Percentiles rank a stretch among this genome's conserved stretches.
Evolutionary conservation across 139 green algal genomes (phyloP).

Genomic region (Auxenochlorella protothecoides): DNA sequence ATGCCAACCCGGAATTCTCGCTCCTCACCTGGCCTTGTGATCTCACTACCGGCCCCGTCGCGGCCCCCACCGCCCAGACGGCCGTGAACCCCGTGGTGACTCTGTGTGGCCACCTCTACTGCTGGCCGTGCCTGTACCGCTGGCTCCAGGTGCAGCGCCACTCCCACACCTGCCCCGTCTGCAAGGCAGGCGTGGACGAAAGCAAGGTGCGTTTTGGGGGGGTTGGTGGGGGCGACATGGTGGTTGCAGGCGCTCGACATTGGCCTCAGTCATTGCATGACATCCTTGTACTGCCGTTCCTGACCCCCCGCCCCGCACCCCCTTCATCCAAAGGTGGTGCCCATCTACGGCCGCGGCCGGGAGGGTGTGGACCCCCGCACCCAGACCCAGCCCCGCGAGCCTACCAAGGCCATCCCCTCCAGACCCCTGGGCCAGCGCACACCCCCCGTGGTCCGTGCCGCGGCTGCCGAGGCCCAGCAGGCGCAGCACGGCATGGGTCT

Average conservation of each 20-base stretch:
- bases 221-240: too few species aligned
- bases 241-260: too few species aligned
- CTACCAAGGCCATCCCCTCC: slow-evolving; percentile 12
- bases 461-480: background rate
- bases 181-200: slow-evolving; percentile 78
- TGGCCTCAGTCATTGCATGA: too few species aligned
- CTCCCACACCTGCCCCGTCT: slow-evolving; percentile 72
- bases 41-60: too few species aligned
- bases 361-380: slow-evolving; percentile 30
- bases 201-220: slow-evolving; percentile 45
- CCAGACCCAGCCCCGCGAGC: slow-evolving; percentile 21
- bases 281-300: too few species aligned
- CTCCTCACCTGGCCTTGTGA: background rate
- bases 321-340: slow-evolving; percentile 42
- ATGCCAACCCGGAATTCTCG: background rate
- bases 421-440: slow-evolving; percentile 45
- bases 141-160: slow-evolving; percentile 73
- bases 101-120: slow-evolving; percentile 91
- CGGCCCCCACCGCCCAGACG: slow-evolving; percentile 13
- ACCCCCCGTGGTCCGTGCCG: slow-evolving; percentile 14
- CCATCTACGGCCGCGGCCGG: slow-evolving; percentile 70
- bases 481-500: slow-evolving; percentile 6
- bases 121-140: slow-evolving; percentile 87
- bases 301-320: too few species aligned
- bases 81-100: slow-evolving; percentile 87